Percentiles rank a stretch among this genome's conserved stretches.
Evolutionary conservation across 2,329 filamentous ascomycete species (phyloP).

Genomic region (Calonectria ilicicola): DNA sequence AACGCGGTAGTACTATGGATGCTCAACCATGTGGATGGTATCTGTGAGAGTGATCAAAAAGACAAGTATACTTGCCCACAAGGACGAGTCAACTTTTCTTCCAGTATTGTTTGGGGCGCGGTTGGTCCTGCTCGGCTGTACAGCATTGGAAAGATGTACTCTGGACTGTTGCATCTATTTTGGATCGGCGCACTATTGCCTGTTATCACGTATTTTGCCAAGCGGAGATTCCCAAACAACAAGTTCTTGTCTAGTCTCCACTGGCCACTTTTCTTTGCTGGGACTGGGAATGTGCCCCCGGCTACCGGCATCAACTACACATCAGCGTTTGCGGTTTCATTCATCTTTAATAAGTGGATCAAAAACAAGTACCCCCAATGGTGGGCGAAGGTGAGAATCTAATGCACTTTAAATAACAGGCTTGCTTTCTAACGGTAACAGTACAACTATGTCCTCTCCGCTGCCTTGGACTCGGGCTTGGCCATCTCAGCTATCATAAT

Average conservation of each 20-base stretch:
- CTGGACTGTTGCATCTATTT: constrained; percentile 22
- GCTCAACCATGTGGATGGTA: constrained; percentile 16
- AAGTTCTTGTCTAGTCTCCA: constrained; percentile 11
- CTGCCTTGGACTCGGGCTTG: constrained; percentile 25
- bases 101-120: constrained; percentile 60
- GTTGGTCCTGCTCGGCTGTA: constrained; percentile 57
- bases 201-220: constrained; percentile 13
- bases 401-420: background rate
- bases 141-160: constrained; percentile 24
- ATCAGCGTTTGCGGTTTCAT: constrained; percentile 17
- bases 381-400: constrained; percentile 28
- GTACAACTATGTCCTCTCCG: constrained; percentile 34
- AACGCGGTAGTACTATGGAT: constrained; percentile 50
- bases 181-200: constrained; percentile 22
- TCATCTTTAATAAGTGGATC: constrained; percentile 29
- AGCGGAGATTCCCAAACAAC: constrained; percentile 13
- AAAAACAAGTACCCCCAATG: constrained; percentile 23
- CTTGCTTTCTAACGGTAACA: background rate
- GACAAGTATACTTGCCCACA: constrained; percentile 59
- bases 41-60: constrained; percentile 21
- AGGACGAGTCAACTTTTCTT: constrained; percentile 58
- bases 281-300: constrained; percentile 23
- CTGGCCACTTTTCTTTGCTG: constrained; percentile 29
- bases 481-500: constrained; percentile 26
- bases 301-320: constrained; percentile 26